Base-by-base conservation (phyloP, 2,329 filamentous ascomycete genomes). In the Diaporthe destruens region DNA sequence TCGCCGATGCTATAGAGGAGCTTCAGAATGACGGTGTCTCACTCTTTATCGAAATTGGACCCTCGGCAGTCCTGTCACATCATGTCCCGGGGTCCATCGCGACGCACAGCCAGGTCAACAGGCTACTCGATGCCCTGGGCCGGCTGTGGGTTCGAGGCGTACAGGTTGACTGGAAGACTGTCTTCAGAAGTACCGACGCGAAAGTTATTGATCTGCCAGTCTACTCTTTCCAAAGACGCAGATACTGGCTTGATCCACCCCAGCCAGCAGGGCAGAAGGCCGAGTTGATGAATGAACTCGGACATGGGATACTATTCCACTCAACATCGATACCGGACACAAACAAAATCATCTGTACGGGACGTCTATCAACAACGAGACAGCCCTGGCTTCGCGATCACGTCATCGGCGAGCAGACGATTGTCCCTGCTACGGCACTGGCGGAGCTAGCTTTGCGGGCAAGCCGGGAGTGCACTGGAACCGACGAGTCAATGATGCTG, bases 211-310 rank as follows among this genome's bases (percentile, higher is more conserved):
- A 61, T 4, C 29, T 71, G 6, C 68, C 68, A 3, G 68, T 71
- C 5, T 71, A 71, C 34, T 11, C 68, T 2, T 71, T 71, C 18
- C 68, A 71, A 32, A 59, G 56, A 16, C 68, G 18, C 1, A 63
- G 68, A 36, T 71, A 71, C 11, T 71, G 68, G 68, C 34, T 71
- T 2, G 44, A 63, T 1, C 47, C 56, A 12, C 68, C 68, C 3
- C 56, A 39, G 16, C 32, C 32, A 2, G 32, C n/a, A 16, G 3
- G 25, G 6, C 32, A 11, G n/a, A 47, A 39, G 36, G 16, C 6
- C 20, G 61, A 53, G 11, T 23, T 39, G 12, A 2, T 8, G 1
- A 44, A 47, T 2, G 8, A 34, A 2, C 36, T 66, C 47, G n/a
- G 61, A 51, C 47, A 66, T 3, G 61, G 32, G 4, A 51, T 66